A percentile compares a stretch with the other conserved stretches of the same genome.
These are phyloP conservation scores for Penicillium sumatraense DNA, from an alignment of 2,329 filamentous ascomycete genomes.

Conservation along the genomic window DNA sequence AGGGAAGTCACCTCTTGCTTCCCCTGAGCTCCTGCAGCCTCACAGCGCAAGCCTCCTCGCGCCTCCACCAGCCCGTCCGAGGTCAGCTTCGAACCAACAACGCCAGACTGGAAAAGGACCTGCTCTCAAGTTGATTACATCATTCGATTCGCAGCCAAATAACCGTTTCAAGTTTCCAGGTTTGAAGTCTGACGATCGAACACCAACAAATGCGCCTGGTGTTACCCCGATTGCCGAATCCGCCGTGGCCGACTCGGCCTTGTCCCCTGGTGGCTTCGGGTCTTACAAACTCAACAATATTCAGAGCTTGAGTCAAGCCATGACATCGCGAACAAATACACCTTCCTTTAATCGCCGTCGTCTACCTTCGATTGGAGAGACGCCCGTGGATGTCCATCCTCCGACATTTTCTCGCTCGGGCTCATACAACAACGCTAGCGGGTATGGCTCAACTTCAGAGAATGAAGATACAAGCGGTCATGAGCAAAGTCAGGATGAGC, in stretches of 20 bases:
- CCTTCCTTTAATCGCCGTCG: constrained; percentile 66
- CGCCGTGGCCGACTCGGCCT: constrained; percentile 62
- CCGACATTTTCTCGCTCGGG: constrained; percentile 46
- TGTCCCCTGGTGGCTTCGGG: constrained; percentile 71
- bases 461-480: constrained; percentile 35
- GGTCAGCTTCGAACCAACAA: constrained; percentile 56
- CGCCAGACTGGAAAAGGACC: constrained; percentile 75
- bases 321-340: constrained; percentile 67
- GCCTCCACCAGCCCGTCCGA: constrained; percentile 29
- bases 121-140: constrained; percentile 87
- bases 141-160: constrained; percentile 64
- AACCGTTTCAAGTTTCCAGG: constrained; percentile 67
- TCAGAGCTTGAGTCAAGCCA: constrained; percentile 71
- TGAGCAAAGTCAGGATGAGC: constrained; percentile 34
- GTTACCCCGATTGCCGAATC: constrained; percentile 86
- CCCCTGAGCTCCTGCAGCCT: constrained; percentile 62
- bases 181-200: constrained; percentile 60
- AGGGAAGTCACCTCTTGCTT: constrained; percentile 47
- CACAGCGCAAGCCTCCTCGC: constrained; percentile 24
- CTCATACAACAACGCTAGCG: constrained; percentile 47
- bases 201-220: constrained; percentile 76
- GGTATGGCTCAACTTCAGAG: constrained; percentile 55
- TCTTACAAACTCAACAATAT: constrained; percentile 61
- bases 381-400: constrained; percentile 57
- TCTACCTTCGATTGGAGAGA: constrained; percentile 79